Base-by-base conservation (phyloP, 768 basidiomycete species). In the Neoboletus magnificus region DNA sequence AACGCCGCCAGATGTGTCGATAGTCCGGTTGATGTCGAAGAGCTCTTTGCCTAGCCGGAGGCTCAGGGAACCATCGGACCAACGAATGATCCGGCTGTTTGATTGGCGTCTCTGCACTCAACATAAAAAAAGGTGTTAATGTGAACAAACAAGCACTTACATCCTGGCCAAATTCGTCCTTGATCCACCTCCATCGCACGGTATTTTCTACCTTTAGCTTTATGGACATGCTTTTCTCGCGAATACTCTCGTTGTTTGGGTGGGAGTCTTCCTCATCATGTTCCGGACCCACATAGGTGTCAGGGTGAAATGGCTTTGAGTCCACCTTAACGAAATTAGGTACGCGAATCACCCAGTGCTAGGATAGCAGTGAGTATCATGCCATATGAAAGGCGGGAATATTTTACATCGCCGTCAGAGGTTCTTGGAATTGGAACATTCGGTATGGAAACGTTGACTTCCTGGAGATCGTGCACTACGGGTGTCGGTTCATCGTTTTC, bases 271-370 rank as follows among this genome's bases (percentile, higher is more conserved):
- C 85, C 32, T 84, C 81, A 39, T 91, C 89, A 32, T 89, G 86
- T 63, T 93, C 91, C 18, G 91, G 85, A 20, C 88, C 89, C 44
- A 86, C 77, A 71, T 93, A 94, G 0, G 86, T 87, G 53, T 93
- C 87, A 13, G 87, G 84, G 66, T 95, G 91, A 66, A 91, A 99
- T 0, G 96, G 92, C 59, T 89, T 88, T 2, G 91, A 82, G 64
- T 95, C 91, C 49, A 97, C 80, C 66, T 88, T 86, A 54, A 99
- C 86, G 67, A 91, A 97, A 67, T 91, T 91, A n/a, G 96, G 97
- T 69, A 97, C 84, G 40, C 91, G 85, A 52, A 96, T 83, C 50
- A 93, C 87, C 94, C 94, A 98, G 62, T 87, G 84, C 92, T 61
- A 52, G 50, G 39, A 48, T 3, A 50, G 32, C 32, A 50, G 53